Evolutionary conservation across 352 stramenopile species (phyloP).

Genomic region (Discostella stelligera): DNA sequence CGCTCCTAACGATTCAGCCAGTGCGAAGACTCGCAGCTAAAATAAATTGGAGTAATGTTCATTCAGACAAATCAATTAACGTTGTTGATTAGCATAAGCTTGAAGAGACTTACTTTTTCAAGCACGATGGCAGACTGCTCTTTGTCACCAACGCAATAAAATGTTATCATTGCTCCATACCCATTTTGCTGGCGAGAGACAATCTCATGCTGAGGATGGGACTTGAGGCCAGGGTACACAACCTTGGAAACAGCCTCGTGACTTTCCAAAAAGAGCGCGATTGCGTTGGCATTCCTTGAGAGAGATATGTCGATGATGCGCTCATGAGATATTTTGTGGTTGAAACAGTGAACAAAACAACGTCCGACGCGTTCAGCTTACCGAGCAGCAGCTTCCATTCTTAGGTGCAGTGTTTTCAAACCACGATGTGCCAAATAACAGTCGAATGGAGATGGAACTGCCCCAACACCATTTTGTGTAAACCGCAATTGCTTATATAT

Average conservation of each 20-base stretch:
- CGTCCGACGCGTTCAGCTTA: constrained; percentile 17
- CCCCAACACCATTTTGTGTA: constrained; percentile 83
- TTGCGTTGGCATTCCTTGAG: constrained; percentile 87
- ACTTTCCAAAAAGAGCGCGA: constrained; percentile 88
- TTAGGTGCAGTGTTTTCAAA: constrained; percentile 85
- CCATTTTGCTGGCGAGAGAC: constrained; percentile 62
- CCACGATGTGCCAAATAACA: constrained; percentile 85
- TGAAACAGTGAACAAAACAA: constrained; percentile 44
- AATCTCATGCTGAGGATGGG: constrained; percentile 61
- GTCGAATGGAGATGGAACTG: constrained; percentile 85
- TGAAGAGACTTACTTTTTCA: constrained; percentile 33
- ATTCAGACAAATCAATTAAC: neutral
- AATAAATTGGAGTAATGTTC: neutral
- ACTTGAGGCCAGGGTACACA: constrained; percentile 61
- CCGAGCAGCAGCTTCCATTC: constrained; percentile 75
- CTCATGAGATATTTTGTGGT: constrained; percentile 62
- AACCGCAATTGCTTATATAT: constrained; percentile 80
- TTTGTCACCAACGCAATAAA: constrained; percentile 79
- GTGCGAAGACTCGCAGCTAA: constrained; percentile 69
- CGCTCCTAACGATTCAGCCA: constrained; percentile 83
- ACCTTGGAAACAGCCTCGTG: constrained; percentile 87
- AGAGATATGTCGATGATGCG: constrained; percentile 69
- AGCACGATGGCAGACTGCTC: constrained; percentile 68
- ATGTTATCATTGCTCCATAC: constrained; percentile 84
- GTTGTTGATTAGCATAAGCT: constrained; percentile 33